phyloP scores from a whole-genome alignment of 2,329 filamentous ascomycete genomes.

The Teratosphaeria nubilosa region DNA sequence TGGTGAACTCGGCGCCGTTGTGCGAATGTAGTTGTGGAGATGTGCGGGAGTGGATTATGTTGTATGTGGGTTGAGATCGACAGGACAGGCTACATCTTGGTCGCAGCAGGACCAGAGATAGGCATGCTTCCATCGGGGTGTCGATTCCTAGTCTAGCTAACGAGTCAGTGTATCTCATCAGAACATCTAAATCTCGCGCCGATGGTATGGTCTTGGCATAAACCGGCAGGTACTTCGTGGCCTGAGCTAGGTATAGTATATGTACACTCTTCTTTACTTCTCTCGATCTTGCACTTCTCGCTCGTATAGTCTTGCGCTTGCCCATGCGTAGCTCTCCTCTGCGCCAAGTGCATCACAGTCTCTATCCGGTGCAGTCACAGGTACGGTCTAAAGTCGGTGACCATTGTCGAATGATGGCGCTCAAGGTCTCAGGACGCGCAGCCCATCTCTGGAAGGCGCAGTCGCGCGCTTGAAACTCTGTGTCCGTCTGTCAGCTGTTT shows the following conservation, averaged over 20 bases:
- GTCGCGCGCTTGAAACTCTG: slow-evolving; percentile 45
- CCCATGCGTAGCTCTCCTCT: background rate
- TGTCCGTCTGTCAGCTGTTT: background rate
- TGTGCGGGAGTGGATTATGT: no score
- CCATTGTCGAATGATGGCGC: background rate
- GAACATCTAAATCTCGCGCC: no score
- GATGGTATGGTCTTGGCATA: background rate
- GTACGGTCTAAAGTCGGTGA: background rate
- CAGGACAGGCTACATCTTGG: no score
- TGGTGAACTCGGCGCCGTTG: no score
- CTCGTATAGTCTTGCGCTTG: background rate
- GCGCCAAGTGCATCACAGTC: background rate
- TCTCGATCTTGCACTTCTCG: background rate
- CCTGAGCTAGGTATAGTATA: background rate
- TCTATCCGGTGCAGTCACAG: background rate
- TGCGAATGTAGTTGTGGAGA: no score
- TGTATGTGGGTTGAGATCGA: no score
- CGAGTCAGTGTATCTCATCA: no score
- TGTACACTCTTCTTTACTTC: background rate
- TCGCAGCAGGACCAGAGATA: no score
- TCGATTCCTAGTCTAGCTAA: no score
- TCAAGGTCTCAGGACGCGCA: slow-evolving; percentile 36
- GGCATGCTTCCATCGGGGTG: no score
- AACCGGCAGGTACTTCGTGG: background rate
- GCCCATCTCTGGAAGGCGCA: slow-evolving; percentile 37